Conservation (phyloP, 768 basidiomycete genomes). For the Russula emetica region DNA sequence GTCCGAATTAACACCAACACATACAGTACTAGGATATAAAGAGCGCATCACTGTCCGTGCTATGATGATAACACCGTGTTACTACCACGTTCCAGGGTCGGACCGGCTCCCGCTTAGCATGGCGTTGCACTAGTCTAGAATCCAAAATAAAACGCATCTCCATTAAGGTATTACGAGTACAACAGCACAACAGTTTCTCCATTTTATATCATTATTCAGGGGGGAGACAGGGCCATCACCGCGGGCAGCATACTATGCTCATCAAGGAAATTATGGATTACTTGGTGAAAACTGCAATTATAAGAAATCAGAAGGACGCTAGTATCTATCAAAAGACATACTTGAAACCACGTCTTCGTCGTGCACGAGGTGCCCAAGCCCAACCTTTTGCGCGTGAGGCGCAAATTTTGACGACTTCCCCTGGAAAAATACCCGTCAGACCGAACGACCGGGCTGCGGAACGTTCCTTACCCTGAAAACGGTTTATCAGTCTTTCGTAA, state of each 20-base stretch:
- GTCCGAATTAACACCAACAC: not conserved
- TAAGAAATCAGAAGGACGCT: not conserved
- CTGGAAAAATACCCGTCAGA: constrained; percentile 37
- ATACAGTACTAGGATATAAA: not conserved
- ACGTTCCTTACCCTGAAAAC: constrained; percentile 19
- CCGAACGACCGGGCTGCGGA: constrained; percentile 6
- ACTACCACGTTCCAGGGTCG: not conserved
- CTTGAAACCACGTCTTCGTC: constrained; percentile 90
- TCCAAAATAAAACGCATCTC: too few relatives aligned
- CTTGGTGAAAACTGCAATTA: constrained; percentile 37
- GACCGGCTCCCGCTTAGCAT: too few relatives aligned
- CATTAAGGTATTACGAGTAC: too few relatives aligned
- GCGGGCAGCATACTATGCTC: not conserved
- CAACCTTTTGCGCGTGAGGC: constrained; percentile 93
- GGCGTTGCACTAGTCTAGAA: too few relatives aligned
- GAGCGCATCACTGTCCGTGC: too few relatives aligned
- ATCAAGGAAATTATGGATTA: not conserved
- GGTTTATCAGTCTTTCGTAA: not conserved
- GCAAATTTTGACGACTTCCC: constrained; percentile 93
- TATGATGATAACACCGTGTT: too few relatives aligned
- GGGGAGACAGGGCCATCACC: not conserved
- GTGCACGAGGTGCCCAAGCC: constrained; percentile 74
- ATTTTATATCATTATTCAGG: not conserved
- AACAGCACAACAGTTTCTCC: not conserved
- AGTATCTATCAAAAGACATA: constrained; percentile 39